Percentiles rank a stretch among this genome's conserved stretches.
These are phyloP conservation scores for Russula vinacea DNA, from an alignment of 768 basidiomycete genomes.

Conservation along the genomic window DNA sequence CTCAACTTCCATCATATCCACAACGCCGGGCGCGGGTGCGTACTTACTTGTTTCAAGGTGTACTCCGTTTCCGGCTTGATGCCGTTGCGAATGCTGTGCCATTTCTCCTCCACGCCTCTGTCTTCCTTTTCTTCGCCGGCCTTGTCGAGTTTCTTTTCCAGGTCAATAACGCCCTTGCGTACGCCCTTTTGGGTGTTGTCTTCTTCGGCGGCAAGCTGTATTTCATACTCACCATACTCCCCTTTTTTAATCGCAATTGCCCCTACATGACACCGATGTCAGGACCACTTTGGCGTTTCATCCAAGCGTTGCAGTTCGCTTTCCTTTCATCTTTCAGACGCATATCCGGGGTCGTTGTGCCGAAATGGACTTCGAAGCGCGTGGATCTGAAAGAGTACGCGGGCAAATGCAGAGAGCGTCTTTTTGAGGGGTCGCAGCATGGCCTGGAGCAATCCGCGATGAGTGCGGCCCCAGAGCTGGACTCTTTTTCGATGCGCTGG, in stretches of 20 bases:
- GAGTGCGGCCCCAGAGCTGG: constrained; percentile 2
- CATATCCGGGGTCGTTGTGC: background rate
- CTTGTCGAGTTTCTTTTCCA: constrained; percentile 14
- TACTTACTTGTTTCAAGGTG: constrained; percentile 6
- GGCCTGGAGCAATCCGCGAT: constrained; percentile 4
- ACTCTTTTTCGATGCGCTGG: constrained; percentile 9
- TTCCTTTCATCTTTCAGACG: background rate
- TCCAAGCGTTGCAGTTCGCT: constrained; percentile 4
- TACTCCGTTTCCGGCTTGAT: constrained; percentile 5
- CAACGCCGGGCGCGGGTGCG: constrained; percentile 10
- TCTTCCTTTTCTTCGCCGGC: constrained; percentile 16
- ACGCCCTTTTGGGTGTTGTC: background rate
- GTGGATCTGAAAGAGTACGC: constrained; percentile 6
- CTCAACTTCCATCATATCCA: constrained; percentile 6
- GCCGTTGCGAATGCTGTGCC: constrained; percentile 2
- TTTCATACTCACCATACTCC: background rate
- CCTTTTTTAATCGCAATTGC: constrained; percentile 16
- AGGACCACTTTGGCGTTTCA: constrained; percentile 5
- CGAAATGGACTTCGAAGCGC: background rate
- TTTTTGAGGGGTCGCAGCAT: constrained; percentile 9
- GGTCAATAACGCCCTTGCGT: constrained; percentile 4
- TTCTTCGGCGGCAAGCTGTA: background rate
- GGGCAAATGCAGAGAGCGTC: constrained; percentile 12
- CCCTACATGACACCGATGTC: constrained; percentile 21
- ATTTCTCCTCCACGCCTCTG: constrained; percentile 14